Evolutionary conservation across 2,329 filamentous ascomycete genomes (phyloP), one percentile per base, ranked within the genome.

Genomic region (Zalaria obscura): DNA sequence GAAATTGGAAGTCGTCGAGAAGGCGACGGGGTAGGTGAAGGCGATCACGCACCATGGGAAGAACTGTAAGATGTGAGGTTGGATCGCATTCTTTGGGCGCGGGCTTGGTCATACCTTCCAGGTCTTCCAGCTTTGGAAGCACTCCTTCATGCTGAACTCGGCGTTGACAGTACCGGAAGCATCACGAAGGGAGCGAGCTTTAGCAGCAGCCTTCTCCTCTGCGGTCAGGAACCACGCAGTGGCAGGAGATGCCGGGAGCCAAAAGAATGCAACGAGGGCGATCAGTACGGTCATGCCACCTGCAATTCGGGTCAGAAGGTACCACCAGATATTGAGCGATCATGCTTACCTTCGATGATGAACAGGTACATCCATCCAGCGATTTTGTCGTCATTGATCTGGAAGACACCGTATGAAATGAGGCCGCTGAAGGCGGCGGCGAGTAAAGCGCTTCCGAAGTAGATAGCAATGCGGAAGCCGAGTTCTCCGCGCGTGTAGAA

Each of bases 21-120:
- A 70, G 0, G 66, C 66, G 2, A 70, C 65, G 0, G 67, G 64
- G 42, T 70, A 70, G 0, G 65, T 69, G 48, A 69, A 65, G 3
- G 59, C 55, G 41, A 70, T 66, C 31, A 69, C 48, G 42, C 60
- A 64, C 64, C 65, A 69, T 0, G 64, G 49, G 1, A 59, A 51
- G 38, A 71, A 65, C 18, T 18, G 18, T 18, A 18, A 18, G 18
- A 18, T 18, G 18, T 18, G 18, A 18, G 18, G 18, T 18, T 18
- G 18, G 18, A 18, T 18, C 18, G 18, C 18, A 18, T 18, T 18
- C 18, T 18, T 18, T 18, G 18, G 18, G 18, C 18, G 18, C 18
- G 18, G 18, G 18, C 18, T 18, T 18, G 18, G 18, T 18, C 18
- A 18, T 18, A 18, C 18, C 42, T 64, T 60, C 58, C 57, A 60